Percentiles rank a stretch among this genome's conserved stretches.
These are phyloP conservation scores for Rhizopogon rudus DNA, from an alignment of 768 basidiomycete genomes.

Conservation along the genomic window DNA sequence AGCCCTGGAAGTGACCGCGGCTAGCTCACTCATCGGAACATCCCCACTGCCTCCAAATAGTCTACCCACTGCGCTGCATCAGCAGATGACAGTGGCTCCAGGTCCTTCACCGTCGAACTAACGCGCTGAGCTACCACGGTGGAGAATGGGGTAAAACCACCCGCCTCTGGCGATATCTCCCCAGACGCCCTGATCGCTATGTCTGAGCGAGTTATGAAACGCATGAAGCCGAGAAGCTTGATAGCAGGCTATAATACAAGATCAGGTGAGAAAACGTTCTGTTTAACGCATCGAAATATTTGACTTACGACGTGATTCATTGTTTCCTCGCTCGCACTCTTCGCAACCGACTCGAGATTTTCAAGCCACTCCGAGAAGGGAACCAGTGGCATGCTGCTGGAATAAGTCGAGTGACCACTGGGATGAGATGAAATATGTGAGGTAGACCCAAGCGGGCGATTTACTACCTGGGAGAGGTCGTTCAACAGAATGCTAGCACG, in stretches of 20 bases:
- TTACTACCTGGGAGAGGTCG: too few relatives aligned
- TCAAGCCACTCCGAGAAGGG: conserved; percentile 26
- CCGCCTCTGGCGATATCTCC: neutral
- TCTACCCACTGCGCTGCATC: conserved; percentile 26
- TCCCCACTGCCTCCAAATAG: too few relatives aligned
- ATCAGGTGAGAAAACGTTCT: conserved; percentile 24
- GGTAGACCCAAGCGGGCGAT: too few relatives aligned
- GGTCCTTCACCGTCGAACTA: conserved; percentile 25
- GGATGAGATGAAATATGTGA: too few relatives aligned
- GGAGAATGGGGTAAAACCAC: conserved; percentile 11
- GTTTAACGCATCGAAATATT: neutral
- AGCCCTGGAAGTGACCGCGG: too few relatives aligned
- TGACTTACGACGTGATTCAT: conserved; percentile 22
- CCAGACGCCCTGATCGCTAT: neutral
- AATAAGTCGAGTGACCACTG: too few relatives aligned
- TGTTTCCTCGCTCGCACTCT: conserved; percentile 11
- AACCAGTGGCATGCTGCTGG: conserved; percentile 14
- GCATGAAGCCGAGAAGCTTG: conserved; percentile 24
- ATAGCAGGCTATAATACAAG: conserved; percentile 22
- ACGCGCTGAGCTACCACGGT: conserved; percentile 21
- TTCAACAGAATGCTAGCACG: too few relatives aligned
- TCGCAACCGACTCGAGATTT: conserved; percentile 9
- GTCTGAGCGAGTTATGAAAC: conserved; percentile 14
- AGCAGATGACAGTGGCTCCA: conserved; percentile 15
- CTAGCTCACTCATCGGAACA: neutral